Base-by-base conservation (phyloP, 2,329 filamentous ascomycete genomes). In the Aspergillus bombycis region DNA sequence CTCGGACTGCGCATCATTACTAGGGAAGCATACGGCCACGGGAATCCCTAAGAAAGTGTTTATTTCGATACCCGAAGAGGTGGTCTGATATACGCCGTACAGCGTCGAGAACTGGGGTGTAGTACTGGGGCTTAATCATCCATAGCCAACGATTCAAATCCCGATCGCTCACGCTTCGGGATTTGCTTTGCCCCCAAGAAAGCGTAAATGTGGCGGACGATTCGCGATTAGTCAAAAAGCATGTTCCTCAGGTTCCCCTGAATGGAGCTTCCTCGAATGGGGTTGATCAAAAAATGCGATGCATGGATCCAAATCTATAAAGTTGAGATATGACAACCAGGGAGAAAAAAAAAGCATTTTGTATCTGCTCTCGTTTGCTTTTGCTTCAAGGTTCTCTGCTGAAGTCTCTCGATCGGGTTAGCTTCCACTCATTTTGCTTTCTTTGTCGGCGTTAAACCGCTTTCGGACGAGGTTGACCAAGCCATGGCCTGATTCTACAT, bases 151-250 rank as follows among this genome's bases (percentile, higher is more conserved):
- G 62, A 64, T 60, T 36, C 75, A 77, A 76, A 77, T 75, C 75
- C 75, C 75, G 75, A 72, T 60, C 61, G 60, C 62, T 67, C 57
- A 61, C 60, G 58, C 52, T 60, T 72, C 75, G 75, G 75, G 75
- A 72, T 77, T 77, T 77, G 75, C 62, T 71, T 67, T 32, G 57
- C 21, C 32, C 19, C 26, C 46, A 28, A 46, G 41, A 55, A 60
- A 62, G 58, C 56, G 62, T 58, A 63, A 61, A 58, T 58, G 65
- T 67, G 64, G 67, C 65, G 67, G 28, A 21, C 52, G 59, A 57
- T 52, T 48, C n/a, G 53, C 43, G 62, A 67, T 68, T 62, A 69
- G 60, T 61, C 61, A 62, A 45, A 36, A 55, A 65, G 45, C 19
- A 34, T 41, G 53, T 43, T 36, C 45, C 38, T 41, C 38, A 7